These are phyloP conservation scores for Venturia oleaginea DNA, from an alignment of 2,329 filamentous ascomycete genomes.

Conservation along the genomic window DNA sequence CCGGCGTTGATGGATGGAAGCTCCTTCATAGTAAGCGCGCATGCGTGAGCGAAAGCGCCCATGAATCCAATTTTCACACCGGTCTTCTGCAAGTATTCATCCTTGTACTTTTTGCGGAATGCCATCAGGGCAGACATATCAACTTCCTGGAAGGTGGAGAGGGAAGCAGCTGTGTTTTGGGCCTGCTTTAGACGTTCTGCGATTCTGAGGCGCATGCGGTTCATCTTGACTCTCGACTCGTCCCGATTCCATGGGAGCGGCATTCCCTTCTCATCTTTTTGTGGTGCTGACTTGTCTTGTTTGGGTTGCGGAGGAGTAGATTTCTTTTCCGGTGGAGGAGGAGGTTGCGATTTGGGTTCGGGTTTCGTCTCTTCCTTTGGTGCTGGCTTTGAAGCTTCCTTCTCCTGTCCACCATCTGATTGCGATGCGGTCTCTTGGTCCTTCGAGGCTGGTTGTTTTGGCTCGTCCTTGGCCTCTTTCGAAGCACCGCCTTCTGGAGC, in stretches of 20 bases:
- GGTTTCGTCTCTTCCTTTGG: constrained; percentile 24
- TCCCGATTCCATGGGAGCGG: constrained; percentile 51
- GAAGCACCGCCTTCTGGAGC: constrained; percentile 43
- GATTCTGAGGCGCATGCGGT: constrained; percentile 96
- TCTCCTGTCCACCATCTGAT: constrained; percentile 40
- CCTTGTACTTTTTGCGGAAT: constrained; percentile 95
- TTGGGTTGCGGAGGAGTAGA: constrained; percentile 19
- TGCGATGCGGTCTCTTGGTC: constrained; percentile 49
- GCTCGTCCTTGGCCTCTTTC: constrained; percentile 43
- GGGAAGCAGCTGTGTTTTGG: constrained; percentile 92
- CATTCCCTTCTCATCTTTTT: constrained; percentile 21
- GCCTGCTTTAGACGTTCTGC: constrained; percentile 98
- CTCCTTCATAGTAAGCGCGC: constrained; percentile 85
- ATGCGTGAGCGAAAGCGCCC: constrained; percentile 90
- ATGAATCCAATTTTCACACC: constrained; percentile 99
- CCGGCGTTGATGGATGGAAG: constrained; percentile 93
- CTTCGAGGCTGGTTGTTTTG: constrained; percentile 50
- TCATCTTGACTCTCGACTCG: constrained; percentile 97
- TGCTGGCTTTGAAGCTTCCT: constrained; percentile 29
- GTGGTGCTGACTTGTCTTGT: constrained; percentile 14
- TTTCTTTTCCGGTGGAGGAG: constrained; percentile 24
- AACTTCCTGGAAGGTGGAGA: constrained; percentile 98
- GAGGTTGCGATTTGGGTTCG: constrained; percentile 25
- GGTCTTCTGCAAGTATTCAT: constrained; percentile 89
- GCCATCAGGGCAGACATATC: constrained; percentile 98